These are phyloP conservation scores for Nakazawaea sp. DNA, from an alignment of 805 yeast species.

Conservation along the genomic window DNA sequence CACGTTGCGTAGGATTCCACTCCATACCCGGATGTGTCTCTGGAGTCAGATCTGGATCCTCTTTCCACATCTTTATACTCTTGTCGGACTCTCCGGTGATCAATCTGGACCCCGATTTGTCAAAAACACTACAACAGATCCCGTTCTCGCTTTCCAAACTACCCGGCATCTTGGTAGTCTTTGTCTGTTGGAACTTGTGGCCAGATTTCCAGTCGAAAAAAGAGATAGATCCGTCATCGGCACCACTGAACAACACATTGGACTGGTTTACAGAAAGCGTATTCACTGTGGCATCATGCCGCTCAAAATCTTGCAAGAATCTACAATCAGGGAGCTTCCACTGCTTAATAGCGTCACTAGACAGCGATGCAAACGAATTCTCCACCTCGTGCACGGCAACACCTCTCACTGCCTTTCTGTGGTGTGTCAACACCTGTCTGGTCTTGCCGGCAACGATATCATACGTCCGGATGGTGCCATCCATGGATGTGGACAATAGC, in stretches of 20 bases:
- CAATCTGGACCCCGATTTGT: slow-evolving; percentile 70
- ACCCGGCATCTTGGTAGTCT: slow-evolving; percentile 61
- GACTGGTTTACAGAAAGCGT: slow-evolving; percentile 56
- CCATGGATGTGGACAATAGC: slow-evolving; percentile 75
- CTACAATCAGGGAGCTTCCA: slow-evolving; percentile 80
- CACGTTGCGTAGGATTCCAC: slow-evolving; percentile 22
- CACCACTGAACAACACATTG: slow-evolving; percentile 71
- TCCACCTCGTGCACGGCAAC: slow-evolving; percentile 63
- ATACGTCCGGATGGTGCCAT: slow-evolving; percentile 84
- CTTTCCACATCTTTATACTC: slow-evolving; percentile 70
- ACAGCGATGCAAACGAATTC: slow-evolving; percentile 71
- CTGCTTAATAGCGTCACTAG: slow-evolving; percentile 74
- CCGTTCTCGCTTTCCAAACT: slow-evolving; percentile 61
- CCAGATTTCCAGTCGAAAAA: slow-evolving; percentile 79
- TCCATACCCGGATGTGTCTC: slow-evolving; percentile 28
- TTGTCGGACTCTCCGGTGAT: slow-evolving; percentile 91
- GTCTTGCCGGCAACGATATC: slow-evolving; percentile 78
- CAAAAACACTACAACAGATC: slow-evolving; percentile 66
- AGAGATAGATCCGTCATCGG: slow-evolving; percentile 72
- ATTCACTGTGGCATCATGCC: slow-evolving; percentile 51
- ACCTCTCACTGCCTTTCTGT: slow-evolving; percentile 73
- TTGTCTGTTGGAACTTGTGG: slow-evolving; percentile 44
- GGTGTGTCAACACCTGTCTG: slow-evolving; percentile 71
- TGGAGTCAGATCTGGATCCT: slow-evolving; percentile 28
- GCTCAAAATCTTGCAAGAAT: slow-evolving; percentile 40